Conservation (phyloP, 371 early-diverging fungal genomes). For the Mucor sp. region DNA sequence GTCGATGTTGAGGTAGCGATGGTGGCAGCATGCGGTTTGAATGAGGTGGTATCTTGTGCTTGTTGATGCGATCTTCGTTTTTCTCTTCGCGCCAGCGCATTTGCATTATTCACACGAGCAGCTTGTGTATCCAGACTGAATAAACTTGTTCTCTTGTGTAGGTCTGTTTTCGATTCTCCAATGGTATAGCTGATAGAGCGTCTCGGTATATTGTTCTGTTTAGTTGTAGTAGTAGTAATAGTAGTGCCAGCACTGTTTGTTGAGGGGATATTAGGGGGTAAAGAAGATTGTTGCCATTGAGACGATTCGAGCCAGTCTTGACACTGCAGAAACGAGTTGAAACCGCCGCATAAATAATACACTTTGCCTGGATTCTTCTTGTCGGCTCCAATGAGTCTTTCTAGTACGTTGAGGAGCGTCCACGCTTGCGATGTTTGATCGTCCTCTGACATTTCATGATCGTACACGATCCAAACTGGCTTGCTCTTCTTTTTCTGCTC, state of each 20-base stretch:
- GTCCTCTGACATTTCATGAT: slow-evolving; percentile 55
- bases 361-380: slow-evolving; percentile 23
- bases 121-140: slow-evolving; percentile 56
- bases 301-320: slow-evolving; percentile 10
- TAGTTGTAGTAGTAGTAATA: background rate
- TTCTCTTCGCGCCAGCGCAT: slow-evolving; percentile 49
- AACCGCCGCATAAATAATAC: slow-evolving; percentile 41
- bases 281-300: background rate
- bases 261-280: background rate
- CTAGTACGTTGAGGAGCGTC: slow-evolving; percentile 62
- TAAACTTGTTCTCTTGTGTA: slow-evolving; percentile 42
- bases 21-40: background rate
- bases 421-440: slow-evolving; percentile 59
- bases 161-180: slow-evolving; percentile 31
- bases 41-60: slow-evolving; percentile 2
- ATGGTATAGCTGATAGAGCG: slow-evolving; percentile 49
- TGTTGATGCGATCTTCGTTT: slow-evolving; percentile 34
- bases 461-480: slow-evolving; percentile 53
- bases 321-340: slow-evolving; percentile 30
- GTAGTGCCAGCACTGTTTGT: background rate
- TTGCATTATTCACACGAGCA: slow-evolving; percentile 49
- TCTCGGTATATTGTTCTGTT: slow-evolving; percentile 26
- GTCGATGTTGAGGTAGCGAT: background rate
- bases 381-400: slow-evolving; percentile 32
- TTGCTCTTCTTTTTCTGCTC: slow-evolving; percentile 17